Percentiles rank a stretch among this genome's conserved stretches.
Evolutionary conservation across 805 yeast genomes (phyloP).

Genomic region (Candida stauntonica): DNA sequence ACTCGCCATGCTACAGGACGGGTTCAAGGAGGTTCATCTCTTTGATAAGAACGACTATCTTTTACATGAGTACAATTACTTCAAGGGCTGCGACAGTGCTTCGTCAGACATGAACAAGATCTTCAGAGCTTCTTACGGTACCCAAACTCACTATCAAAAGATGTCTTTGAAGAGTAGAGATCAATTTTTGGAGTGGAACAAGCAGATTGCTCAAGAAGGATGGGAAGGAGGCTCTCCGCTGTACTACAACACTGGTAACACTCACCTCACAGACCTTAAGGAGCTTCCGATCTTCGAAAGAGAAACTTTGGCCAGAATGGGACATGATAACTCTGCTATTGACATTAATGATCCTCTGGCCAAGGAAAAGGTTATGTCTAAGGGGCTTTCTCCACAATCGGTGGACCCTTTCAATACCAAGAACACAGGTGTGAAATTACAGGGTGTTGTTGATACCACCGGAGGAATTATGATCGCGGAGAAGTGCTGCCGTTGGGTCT

Average conservation of each 20-base stretch:
- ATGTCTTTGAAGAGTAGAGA: conserved; percentile 23
- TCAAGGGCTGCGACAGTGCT: conserved; percentile 37
- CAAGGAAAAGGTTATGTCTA: conserved; percentile 16
- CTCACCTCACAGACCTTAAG: conserved; percentile 22
- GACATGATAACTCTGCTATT: conserved; percentile 12
- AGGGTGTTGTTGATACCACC: conserved; percentile 28
- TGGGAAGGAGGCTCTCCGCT: conserved; percentile 26
- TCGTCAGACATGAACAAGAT: conserved; percentile 38
- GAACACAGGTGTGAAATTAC: conserved; percentile 13
- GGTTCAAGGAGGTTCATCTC: conserved; percentile 33
- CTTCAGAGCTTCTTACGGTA: conserved; percentile 36
- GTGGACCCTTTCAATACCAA: conserved; percentile 22
- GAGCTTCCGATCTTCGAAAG: conserved; percentile 24
- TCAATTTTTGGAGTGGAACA: conserved; percentile 24
- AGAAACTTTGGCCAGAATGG: conserved; percentile 20
- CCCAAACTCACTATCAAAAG: conserved; percentile 31
- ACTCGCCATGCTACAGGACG: conserved; percentile 35
- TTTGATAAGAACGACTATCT: conserved; percentile 34
- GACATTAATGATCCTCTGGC: conserved; percentile 22
- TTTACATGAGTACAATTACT: conserved; percentile 27
- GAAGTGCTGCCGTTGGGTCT: conserved; percentile 30
- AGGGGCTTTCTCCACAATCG: conserved; percentile 17
- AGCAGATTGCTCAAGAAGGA: conserved; percentile 20
- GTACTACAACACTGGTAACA: conserved; percentile 25
- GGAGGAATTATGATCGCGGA: conserved; percentile 32